Percentiles rank a stretch among this genome's conserved stretches.
Evolutionary conservation across 2,329 filamentous ascomycete genomes (phyloP).

Genomic region (Xylaria sp.): DNA sequence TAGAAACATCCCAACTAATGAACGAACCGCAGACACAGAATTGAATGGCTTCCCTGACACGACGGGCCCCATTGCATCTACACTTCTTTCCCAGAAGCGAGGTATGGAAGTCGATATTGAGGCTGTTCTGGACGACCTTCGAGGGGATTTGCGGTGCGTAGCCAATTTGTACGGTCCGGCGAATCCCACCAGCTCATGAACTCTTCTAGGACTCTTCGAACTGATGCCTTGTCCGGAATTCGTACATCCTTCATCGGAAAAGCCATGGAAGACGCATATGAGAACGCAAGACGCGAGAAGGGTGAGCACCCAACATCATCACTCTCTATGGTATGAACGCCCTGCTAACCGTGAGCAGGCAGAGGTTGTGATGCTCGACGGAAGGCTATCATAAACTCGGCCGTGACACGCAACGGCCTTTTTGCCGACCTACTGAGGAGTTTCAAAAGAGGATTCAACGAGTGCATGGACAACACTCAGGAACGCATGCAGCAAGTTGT

Average conservation of each 20-base stretch:
- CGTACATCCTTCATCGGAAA: constrained; percentile 54
- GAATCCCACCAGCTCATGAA: constrained; percentile 15
- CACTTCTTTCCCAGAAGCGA: constrained; percentile 46
- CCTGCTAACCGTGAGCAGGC: constrained; percentile 44
- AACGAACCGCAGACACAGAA: constrained; percentile 16
- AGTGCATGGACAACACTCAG: constrained; percentile 39
- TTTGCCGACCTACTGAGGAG: constrained; percentile 49
- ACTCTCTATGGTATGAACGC: background rate
- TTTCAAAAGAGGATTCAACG: constrained; percentile 44
- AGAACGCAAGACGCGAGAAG: constrained; percentile 46
- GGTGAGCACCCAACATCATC: constrained; percentile 46
- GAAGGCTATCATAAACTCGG: constrained; percentile 51
- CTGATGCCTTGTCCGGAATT: constrained; percentile 52
- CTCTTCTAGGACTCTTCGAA: constrained; percentile 49
- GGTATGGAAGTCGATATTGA: constrained; percentile 46
- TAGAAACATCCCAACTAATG: constrained; percentile 1
- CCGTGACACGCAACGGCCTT: constrained; percentile 44
- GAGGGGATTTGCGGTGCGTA: constrained; percentile 36
- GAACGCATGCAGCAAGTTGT: constrained; percentile 37
- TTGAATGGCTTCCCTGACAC: constrained; percentile 16
- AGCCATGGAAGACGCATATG: constrained; percentile 53
- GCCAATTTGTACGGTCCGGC: constrained; percentile 13
- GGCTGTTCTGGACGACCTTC: constrained; percentile 42
- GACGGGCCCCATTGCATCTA: constrained; percentile 41
- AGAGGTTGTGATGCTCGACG: constrained; percentile 49